phyloP scores from a whole-genome alignment of 1,139 yeast genomes.

The Pichia kudriavzevii region DNA sequence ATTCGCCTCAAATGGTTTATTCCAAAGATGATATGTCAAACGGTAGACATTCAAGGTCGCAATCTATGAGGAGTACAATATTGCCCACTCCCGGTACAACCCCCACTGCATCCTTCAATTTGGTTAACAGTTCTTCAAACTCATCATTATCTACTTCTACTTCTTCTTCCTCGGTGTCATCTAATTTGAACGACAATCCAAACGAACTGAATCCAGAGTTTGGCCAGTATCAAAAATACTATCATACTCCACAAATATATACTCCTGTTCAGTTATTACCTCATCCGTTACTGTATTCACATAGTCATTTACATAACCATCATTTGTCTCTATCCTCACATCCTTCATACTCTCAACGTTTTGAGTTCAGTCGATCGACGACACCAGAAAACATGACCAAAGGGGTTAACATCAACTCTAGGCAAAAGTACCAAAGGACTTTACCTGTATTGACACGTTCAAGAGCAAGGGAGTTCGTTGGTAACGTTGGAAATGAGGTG shows the following conservation, averaged over 20 bases:
- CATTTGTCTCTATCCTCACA: constrained; percentile 1
- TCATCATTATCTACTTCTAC: not conserved
- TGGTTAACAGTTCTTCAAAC: constrained; percentile 3
- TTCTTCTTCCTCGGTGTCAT: constrained; percentile 2
- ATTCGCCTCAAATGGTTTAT: too few relatives aligned
- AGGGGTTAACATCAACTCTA: too few relatives aligned
- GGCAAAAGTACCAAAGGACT: constrained; percentile 13
- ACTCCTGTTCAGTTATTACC: constrained; percentile 22
- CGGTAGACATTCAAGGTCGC: constrained; percentile 20
- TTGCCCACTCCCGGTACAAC: constrained; percentile 27
- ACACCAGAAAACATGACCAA: constrained; percentile 10
- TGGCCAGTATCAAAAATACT: constrained; percentile 6
- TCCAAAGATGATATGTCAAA: constrained; percentile 10
- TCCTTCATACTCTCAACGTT: constrained; percentile 8
- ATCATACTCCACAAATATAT: constrained; percentile 15
- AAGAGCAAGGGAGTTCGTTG: constrained; percentile 11
- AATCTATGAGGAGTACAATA: constrained; percentile 16
- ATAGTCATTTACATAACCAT: constrained; percentile 3
- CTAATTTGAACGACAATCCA: constrained; percentile 1
- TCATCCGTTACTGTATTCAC: constrained; percentile 9
- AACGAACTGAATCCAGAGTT: constrained; percentile 1
- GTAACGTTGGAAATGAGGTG: too few relatives aligned
- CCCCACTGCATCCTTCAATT: constrained; percentile 17
- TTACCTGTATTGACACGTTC: constrained; percentile 18
- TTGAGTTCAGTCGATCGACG: constrained; percentile 8